phyloP scores from a whole-genome alignment of 345 rosid species.

The Excoecaria agallocha region DNA sequence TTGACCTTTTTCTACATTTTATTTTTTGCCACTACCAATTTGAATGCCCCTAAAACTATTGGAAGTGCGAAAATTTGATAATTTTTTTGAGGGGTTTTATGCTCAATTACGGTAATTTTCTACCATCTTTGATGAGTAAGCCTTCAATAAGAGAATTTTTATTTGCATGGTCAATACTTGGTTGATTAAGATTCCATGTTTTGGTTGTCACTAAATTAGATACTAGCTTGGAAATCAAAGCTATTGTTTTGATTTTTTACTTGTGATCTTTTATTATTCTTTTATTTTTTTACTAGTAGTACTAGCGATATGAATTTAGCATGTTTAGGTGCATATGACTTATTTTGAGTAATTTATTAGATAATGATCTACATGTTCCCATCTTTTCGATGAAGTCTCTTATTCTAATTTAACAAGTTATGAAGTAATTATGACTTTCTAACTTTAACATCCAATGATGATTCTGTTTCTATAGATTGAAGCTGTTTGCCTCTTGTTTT shows the following conservation, averaged over 20 bases:
- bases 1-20: neutral
- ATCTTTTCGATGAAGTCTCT: neutral
- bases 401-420: neutral
- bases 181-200: neutral
- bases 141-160: neutral
- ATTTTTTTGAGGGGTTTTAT: neutral
- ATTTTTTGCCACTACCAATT: neutral
- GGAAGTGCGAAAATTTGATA: neutral
- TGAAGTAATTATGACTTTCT: neutral
- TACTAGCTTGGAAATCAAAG: neutral
- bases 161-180: neutral
- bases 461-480: conserved; percentile 13
- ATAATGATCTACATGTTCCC: neutral
- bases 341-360: neutral
- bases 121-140: neutral
- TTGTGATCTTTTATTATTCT: neutral
- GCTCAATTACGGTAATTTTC: neutral
- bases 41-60: neutral
- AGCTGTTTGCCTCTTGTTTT: neutral
- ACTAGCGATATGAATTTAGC: neutral
- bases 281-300: neutral
- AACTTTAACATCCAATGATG: neutral
- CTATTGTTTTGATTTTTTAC: neutral
- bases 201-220: neutral
- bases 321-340: neutral